Percentiles rank a stretch among this genome's conserved stretches.
These are phyloP conservation scores for Astrothelium subdiscretum DNA, from an alignment of 495 filamentous ascomycete species.

Conservation along the genomic window DNA sequence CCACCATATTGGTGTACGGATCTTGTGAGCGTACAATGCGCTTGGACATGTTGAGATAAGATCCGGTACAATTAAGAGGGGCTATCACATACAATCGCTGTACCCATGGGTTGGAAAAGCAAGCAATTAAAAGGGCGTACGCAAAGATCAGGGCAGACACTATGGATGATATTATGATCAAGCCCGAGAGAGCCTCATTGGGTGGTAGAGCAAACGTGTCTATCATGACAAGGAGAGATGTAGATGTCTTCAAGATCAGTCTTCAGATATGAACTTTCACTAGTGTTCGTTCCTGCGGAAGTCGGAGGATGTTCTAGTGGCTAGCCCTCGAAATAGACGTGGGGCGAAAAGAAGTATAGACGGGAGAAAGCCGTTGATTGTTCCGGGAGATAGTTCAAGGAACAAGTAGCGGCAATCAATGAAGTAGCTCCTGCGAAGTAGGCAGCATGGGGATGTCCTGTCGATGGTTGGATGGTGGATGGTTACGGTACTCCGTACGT, in stretches of 20 bases:
- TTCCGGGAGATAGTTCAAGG: too few species aligned
- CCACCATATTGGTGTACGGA: constrained; percentile 53
- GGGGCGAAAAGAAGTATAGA: too few species aligned
- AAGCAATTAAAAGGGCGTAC: constrained; percentile 33
- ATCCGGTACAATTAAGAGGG: not conserved
- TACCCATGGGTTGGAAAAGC: constrained; percentile 39
- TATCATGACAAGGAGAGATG: not conserved
- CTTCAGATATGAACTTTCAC: too few species aligned
- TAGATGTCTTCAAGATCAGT: not conserved
- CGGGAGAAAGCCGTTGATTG: too few species aligned
- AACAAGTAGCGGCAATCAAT: too few species aligned
- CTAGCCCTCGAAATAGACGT: too few species aligned
- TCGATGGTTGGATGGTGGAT: too few species aligned
- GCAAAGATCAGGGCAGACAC: constrained; percentile 11
- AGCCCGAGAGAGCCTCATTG: not conserved
- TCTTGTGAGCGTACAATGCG: constrained; percentile 63
- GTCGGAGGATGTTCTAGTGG: too few species aligned
- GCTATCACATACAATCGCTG: constrained; percentile 45
- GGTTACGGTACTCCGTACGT: too few species aligned
- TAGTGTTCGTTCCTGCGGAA: too few species aligned
- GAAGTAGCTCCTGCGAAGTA: too few species aligned
- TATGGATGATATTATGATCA: not conserved
- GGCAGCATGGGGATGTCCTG: too few species aligned
- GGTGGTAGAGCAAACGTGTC: not conserved
- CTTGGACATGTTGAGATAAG: constrained; percentile 32